Conservation (phyloP, 1,284 basidiomycete species). For the Melampsora larici-populina region DNA sequence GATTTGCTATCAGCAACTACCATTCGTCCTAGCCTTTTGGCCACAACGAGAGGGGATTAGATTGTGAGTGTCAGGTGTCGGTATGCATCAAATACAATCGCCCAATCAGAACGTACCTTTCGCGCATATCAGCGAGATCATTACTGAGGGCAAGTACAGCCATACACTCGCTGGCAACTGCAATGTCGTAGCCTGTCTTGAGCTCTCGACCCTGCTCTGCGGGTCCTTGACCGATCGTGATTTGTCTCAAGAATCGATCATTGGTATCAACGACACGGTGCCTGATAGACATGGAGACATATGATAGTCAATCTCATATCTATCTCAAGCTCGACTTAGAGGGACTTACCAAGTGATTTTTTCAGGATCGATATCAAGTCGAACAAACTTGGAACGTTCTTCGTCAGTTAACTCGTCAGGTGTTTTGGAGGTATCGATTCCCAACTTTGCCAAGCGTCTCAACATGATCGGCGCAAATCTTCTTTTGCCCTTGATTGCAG, state of each 20-base stretch:
- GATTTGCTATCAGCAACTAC: conserved; percentile 91
- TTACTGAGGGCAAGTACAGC: conserved; percentile 91
- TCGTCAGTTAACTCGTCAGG: conserved; percentile 89
- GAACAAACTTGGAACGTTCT: conserved; percentile 82
- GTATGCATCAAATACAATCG: not conserved
- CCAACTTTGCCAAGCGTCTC: conserved; percentile 88
- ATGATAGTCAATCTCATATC: not conserved
- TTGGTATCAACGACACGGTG: conserved; percentile 96
- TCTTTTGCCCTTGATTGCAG: conserved; percentile 88
- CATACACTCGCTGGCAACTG: conserved; percentile 97
- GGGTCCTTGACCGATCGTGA: conserved; percentile 82
- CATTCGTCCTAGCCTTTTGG: conserved; percentile 74
- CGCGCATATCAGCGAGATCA: conserved; percentile 84
- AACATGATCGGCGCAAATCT: conserved; percentile 95
- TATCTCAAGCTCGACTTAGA: too few species aligned
- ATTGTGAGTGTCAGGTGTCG: not conserved
- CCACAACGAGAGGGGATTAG: not conserved
- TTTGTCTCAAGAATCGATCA: conserved; percentile 91
- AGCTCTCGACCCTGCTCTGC: conserved; percentile 89
- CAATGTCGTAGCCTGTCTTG: conserved; percentile 90
- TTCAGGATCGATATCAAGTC: conserved; percentile 83
- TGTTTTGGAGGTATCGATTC: conserved; percentile 72
- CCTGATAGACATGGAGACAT: conserved; percentile 42
- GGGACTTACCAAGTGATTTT: conserved; percentile 77
- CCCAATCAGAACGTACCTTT: conserved; percentile 56